Evolutionary conservation across 148 eudicot species (phyloP), one percentile per base, ranked within the genome.

Genomic region (Rheum nobile): DNA sequence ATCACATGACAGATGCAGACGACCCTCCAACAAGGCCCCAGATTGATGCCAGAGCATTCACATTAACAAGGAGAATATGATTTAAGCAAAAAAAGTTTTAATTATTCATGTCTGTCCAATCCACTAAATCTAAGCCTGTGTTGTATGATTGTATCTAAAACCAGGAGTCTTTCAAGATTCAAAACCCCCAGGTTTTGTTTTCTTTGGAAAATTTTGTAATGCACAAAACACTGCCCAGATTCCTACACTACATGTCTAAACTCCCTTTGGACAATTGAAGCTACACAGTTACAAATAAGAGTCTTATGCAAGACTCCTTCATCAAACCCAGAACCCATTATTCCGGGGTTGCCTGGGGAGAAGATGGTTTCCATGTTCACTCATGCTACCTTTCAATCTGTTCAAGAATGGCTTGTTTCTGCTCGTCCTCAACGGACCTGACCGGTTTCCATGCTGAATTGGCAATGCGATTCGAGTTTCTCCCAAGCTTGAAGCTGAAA

Each of bases 361-460:
- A 19, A 84, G 83, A 39, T 84, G 75, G 41, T 85, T 85, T 7
- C 96, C 93, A 75, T 88, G 96, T 77, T 94, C 98, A 26, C 98
- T 91, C 90, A 86, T 84, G 75, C 98, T 89, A 41, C 97, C 91
- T 72, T 84, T 90, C 71, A 86, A 79, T 67, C 89, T 84, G 38
- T 86, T 86, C 50, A 88, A 86, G 1, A 84, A 74, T 3, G 81
- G 87, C 55, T 91, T 91, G 75, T 87, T 91, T 74, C 88, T 85
- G 34, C 86, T 71, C 2, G 93, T 91, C 86, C 85, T 86, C 81
- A 94, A 80, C 1, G 98, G 98, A 68, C 98, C 97, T 14, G 98
- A 94, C 67, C 96, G 77, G 61, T 94, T 94, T 12, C 90, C 93
- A 82, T 93, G 98, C 24, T 76, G 74, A 74, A 87, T 80, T 16